A percentile compares a stretch with the other conserved stretches of the same genome.
Evolutionary conservation across 164 flowering plant species (phyloP).

Genomic region (Nelumbo lutea): DNA sequence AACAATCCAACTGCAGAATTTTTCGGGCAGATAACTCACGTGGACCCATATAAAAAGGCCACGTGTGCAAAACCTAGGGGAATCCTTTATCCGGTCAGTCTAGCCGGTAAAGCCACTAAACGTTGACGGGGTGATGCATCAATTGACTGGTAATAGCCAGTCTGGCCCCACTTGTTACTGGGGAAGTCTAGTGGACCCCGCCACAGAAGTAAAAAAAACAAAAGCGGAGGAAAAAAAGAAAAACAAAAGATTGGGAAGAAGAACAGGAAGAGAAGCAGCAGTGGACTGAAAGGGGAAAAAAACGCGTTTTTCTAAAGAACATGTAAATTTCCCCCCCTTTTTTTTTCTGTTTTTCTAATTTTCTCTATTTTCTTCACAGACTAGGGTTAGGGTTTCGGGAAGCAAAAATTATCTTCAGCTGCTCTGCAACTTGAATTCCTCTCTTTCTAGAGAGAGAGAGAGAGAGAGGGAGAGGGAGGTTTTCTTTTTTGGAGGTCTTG

Average conservation of each 20-base stretch:
- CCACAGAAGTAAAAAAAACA: not conserved
- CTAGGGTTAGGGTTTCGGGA: slow-evolving; percentile 19
- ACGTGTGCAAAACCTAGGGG: not conserved
- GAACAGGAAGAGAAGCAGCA: not conserved
- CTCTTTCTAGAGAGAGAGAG: too few species aligned
- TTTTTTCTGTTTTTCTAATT: not conserved
- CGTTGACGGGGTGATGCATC: slow-evolving; percentile 15
- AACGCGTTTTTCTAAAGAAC: slow-evolving; percentile 13
- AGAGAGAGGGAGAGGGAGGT: slow-evolving; percentile 35
- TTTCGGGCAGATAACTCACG: not conserved
- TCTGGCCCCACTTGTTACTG: slow-evolving; percentile 8
- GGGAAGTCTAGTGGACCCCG: slow-evolving; percentile 11
- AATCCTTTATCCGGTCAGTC: slow-evolving; percentile 2
- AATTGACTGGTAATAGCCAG: not conserved
- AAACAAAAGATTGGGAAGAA: not conserved
- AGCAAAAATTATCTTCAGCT: not conserved
- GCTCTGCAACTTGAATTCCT: slow-evolving; percentile 3
- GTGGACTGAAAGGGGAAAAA: not conserved
- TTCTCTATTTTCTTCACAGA: not conserved
- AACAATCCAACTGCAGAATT: too few species aligned
- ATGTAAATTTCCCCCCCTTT: not conserved
- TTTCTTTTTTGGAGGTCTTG: slow-evolving; percentile 34
- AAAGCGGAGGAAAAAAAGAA: not conserved
- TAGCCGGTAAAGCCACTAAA: not conserved
- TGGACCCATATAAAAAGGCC: not conserved